Base-by-base conservation (phyloP, 352 stramenopile genomes). In the Ochromonadaceae sp. region DNA sequence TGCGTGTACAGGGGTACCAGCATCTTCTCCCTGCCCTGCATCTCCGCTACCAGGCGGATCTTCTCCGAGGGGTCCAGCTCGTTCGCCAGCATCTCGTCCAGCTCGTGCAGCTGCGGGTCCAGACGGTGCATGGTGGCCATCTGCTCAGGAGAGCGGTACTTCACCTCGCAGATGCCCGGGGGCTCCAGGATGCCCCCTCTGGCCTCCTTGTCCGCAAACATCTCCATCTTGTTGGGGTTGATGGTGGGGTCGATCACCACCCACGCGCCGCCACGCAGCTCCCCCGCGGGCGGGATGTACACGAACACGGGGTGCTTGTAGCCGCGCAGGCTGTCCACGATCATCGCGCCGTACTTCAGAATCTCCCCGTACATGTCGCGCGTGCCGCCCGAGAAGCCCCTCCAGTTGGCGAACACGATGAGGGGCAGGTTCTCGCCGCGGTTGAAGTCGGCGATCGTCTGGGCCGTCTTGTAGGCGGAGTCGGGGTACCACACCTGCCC, bases 381-480 rank as follows among this genome's bases (percentile, higher is more conserved):
- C 69, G 92, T 88, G 47, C 89, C 88, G 53, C 88, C 89, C 0
- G 82, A 93, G 78, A 96, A 96, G 30, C 93, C 95, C 74, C 93
- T 85, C 95, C 95, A 99, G 83, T 99, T 99, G 43, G 93, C 93
- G 65, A 99, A 92, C 74, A 99, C 98, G 75, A 99, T 97, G 36
- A 99, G 78, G 44, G 95, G 95, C 65, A 99, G 78, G 66, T 96
- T 93, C 77, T 99, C 95, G 59, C 92, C 92, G 59, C 87, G 86
- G 74, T 93, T 83, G 76, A 99, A 99, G 78, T 99, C 95, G 67
- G 83, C 80, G 73, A 99, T 98, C 30, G 93, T 93, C 34, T 93
- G 93, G 31, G 93, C 92, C 42, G 91, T 98, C 90, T 99, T 99
- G 84, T 96, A 96, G 10, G 92, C 95, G 26, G 90, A 98, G 80